Base-by-base conservation (phyloP, 495 filamentous ascomycete species). In the Neurospora sp. region DNA sequence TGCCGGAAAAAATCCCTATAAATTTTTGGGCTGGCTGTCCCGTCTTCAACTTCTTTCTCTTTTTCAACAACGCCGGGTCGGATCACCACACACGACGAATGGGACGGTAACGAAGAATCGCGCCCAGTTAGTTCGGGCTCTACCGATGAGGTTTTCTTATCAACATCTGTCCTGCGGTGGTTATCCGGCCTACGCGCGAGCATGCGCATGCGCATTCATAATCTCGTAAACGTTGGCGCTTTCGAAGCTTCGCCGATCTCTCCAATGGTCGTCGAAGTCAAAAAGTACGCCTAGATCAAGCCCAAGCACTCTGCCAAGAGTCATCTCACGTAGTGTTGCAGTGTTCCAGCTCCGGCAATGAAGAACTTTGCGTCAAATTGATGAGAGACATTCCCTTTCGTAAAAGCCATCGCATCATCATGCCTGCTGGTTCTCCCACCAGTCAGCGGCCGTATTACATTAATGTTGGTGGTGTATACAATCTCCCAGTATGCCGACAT, bases 311-410 rank as follows among this genome's bases (percentile, higher is more conserved):
- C 88, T 90, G 88, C 88, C 89, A 89, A 90, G 87, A 88, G 86
- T 88, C 86, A 88, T 91, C 90, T 91, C 89, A 88, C 77, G 87
- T 91, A 89, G 90, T 92, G 90, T 92, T 92, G 88, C 90, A 91
- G 85, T 82, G 81, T 89, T 84, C 78, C 78, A 90, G 89, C 87
- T 81, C 78, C 77, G 83, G 89, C 89, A 66, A 87, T 89, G 89
- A 90, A 79, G 82, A 83, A 86, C 83, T 85, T 87, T 91, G 90
- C 89, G 90, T 92, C 90, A 89, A 90, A 87, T 88, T 76, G 82
- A 81, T 87, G 89, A 91, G 90, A 91, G 83, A 92, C 87, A 92
- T 86, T 53, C 44, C 68, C 71, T 41, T 75, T 16, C 31, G 53
- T 66, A 66, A 35, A 61, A 35, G 53, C 53, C 53, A 37, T 66